Percentiles rank a stretch among this genome's conserved stretches.
phyloP scores from a whole-genome alignment of 2,329 filamentous ascomycete genomes.

The Microcyclospora pomicola region DNA sequence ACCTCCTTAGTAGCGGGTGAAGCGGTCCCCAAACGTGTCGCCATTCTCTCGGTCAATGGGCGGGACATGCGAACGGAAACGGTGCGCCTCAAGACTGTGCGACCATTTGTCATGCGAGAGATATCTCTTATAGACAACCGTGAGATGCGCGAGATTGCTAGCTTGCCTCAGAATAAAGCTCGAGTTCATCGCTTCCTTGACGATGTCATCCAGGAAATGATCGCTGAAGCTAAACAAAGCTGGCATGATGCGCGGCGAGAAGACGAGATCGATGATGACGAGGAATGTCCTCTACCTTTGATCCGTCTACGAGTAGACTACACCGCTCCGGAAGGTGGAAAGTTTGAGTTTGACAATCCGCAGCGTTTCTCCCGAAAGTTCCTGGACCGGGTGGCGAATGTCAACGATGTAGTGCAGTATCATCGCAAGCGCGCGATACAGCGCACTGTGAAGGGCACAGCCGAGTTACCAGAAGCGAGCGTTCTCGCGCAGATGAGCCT shows the following conservation, averaged over 20 bases:
- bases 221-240: constrained; percentile 65
- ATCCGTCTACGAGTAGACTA: constrained; percentile 87
- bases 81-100: constrained; percentile 72
- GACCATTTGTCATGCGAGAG: constrained; percentile 80
- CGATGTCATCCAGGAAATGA: constrained; percentile 69
- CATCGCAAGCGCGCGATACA: constrained; percentile 62
- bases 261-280: constrained; percentile 39
- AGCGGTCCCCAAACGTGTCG: constrained; percentile 79
- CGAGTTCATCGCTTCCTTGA: constrained; percentile 67
- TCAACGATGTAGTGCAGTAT: constrained; percentile 86
- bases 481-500: constrained; percentile 45
- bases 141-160: constrained; percentile 59
- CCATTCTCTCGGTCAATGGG: constrained; percentile 71
- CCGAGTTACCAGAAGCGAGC: constrained; percentile 49
- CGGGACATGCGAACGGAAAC: constrained; percentile 63
- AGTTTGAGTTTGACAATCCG: constrained; percentile 85
- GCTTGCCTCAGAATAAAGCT: constrained; percentile 58
- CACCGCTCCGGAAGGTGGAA: constrained; percentile 67
- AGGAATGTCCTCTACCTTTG: constrained; percentile 61
- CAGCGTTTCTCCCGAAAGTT: constrained; percentile 94
- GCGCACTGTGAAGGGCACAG: constrained; percentile 34
- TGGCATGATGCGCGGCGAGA: constrained; percentile 71
- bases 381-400: constrained; percentile 78
- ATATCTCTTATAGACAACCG: constrained; percentile 63
- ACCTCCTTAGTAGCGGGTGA: constrained; percentile 86